Evolutionary conservation across 73 alveolate genomes (phyloP), one percentile per base, ranked within the genome.

Genomic region (Symbiodinium natans): DNA sequence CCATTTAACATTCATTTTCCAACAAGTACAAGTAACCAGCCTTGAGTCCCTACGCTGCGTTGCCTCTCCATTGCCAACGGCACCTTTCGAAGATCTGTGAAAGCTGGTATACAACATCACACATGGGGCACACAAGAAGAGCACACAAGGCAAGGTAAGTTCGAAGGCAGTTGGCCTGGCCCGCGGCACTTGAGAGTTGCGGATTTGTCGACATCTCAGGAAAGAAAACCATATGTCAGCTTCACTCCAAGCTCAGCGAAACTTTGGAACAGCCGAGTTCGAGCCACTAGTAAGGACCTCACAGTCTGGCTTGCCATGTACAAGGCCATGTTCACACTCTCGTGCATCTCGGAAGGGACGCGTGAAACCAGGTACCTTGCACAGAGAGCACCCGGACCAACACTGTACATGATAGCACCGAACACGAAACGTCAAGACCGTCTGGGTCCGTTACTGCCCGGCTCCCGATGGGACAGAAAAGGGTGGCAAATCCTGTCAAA

Each of bases 321-420:
- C 19, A 85, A 82, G 93, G 93, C 93, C 93, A 85, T 33, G 38
- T 85, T 80, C 25, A 82, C 46, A 31, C 93, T 85, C 82, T 85
- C 93, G 38, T 63, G 80, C 68, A 71, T 41, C 82, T 71, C 93
- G 17, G 93, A 40, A 6, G 93, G 93, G 33, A 85, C 93, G 11
- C 41, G 93, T 17, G 93, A 43, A 17, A 85, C 93, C 82, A 85
- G 36, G 80, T 46, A 85, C 93, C 93, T 85, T 39, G 34, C 38
- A 8, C 21, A 21, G 33, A 80, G 46, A 21, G 36, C 29, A 68
- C n/a, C n/a, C n/a, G n/a, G n/a, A n/a, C n/a, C n/a, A n/a, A n/a
- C n/a, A n/a, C n/a, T n/a, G n/a, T n/a, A n/a, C n/a, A n/a, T n/a
- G n/a, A n/a, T n/a, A n/a, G n/a, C n/a, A n/a, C n/a, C n/a, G n/a